Conservation (phyloP, 2,329 filamentous ascomycete species). For the Neofusicoccum cordaticola region DNA sequence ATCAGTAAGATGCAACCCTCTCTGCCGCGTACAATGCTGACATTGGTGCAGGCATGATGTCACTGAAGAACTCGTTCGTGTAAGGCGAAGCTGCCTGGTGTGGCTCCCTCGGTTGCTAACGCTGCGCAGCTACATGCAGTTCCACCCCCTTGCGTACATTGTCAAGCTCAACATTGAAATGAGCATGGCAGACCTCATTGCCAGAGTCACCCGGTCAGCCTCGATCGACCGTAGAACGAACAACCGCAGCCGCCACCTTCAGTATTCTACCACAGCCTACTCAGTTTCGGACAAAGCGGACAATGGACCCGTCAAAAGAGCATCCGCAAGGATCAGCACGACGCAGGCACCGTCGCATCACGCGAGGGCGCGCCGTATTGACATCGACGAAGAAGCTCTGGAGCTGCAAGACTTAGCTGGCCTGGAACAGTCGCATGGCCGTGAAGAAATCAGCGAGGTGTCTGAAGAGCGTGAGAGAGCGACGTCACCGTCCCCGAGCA, state of each 20-base stretch:
- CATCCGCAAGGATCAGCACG: not conserved
- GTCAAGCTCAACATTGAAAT: conserved; percentile 47
- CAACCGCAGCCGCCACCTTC: not conserved
- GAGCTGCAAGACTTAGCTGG: not conserved
- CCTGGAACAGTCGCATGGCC: not conserved
- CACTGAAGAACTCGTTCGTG: conserved; percentile 14
- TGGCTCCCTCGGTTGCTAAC: no score
- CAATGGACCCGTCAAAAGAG: not conserved
- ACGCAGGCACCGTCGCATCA: not conserved
- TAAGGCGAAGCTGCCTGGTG: no score
- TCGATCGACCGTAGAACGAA: not conserved
- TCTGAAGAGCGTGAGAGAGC: not conserved
- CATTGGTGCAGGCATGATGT: conserved; percentile 12
- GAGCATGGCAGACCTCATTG: conserved; percentile 43
- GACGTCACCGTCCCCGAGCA: not conserved
- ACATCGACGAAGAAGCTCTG: not conserved
- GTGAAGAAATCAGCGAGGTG: not conserved
- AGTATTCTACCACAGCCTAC: not conserved
- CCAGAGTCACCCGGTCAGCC: conserved; percentile 18
- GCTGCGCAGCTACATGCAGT: conserved; percentile 30
- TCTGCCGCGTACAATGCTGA: not conserved
- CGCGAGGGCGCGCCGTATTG: not conserved
- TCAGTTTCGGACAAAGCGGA: not conserved
- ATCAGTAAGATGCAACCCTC: not conserved
- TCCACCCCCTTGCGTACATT: conserved; percentile 43